phyloP scores from a whole-genome alignment of 768 basidiomycete genomes.

The Harrya chromipes region DNA sequence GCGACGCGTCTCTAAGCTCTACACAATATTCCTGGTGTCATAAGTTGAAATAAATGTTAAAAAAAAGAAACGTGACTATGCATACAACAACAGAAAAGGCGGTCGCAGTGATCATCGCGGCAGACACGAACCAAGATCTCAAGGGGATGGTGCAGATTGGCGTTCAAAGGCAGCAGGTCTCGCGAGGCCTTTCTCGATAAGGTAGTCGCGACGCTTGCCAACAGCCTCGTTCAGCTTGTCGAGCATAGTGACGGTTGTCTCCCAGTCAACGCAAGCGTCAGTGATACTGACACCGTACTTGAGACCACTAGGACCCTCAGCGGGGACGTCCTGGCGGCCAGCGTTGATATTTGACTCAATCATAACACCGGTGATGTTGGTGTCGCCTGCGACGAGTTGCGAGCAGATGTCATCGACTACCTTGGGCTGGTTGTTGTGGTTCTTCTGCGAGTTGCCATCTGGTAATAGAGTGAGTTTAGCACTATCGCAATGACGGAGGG shows the following conservation, averaged over 20 bases:
- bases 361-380: slow-evolving; percentile 91
- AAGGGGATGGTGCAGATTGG: slow-evolving; percentile 8
- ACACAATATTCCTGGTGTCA: neutral
- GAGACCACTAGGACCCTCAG: slow-evolving; percentile 59
- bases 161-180: slow-evolving; percentile 30
- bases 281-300: slow-evolving; percentile 87
- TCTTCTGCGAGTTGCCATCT: slow-evolving; percentile 97
- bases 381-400: slow-evolving; percentile 70
- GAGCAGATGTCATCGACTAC: slow-evolving; percentile 67
- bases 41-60: slow-evolving; percentile 5
- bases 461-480: neutral
- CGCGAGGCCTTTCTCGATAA: slow-evolving; percentile 25
- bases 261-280: slow-evolving; percentile 90
- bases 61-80: neutral
- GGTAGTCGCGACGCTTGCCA: slow-evolving; percentile 22
- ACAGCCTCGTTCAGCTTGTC: slow-evolving; percentile 57
- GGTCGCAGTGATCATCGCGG: neutral
- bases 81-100: slow-evolving; percentile 1
- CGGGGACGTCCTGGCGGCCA: slow-evolving; percentile 87
- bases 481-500: neutral
- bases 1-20: neutral
- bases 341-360: slow-evolving; percentile 93
- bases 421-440: slow-evolving; percentile 88
- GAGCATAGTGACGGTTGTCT: slow-evolving; percentile 72
- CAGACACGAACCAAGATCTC: neutral